Conservation (phyloP, 148 eudicot genomes). For the Dianthus caryophyllus region DNA sequence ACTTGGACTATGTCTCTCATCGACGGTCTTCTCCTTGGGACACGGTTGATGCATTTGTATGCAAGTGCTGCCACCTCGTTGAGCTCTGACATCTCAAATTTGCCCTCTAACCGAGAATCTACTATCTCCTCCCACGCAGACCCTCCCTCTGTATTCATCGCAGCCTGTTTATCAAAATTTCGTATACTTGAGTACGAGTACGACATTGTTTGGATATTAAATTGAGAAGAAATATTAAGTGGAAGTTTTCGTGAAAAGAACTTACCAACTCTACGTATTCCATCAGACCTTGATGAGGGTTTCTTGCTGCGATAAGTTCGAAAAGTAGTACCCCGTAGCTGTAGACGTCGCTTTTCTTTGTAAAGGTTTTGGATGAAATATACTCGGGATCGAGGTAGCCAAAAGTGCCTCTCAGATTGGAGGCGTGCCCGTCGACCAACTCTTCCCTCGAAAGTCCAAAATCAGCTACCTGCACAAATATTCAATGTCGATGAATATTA, state of each 20-base stretch:
- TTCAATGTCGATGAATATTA: neutral
- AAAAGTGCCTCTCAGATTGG: constrained; percentile 78
- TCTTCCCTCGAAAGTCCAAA: constrained; percentile 97
- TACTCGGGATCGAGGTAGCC: constrained; percentile 97
- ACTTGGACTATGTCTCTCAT: constrained; percentile 90
- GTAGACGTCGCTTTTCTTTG: constrained; percentile 93
- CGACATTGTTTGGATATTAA: too few relatives aligned
- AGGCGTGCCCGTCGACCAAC: constrained; percentile 49
- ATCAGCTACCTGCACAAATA: constrained; percentile 65
- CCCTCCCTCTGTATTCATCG: constrained; percentile 78
- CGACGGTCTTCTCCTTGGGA: constrained; percentile 64
- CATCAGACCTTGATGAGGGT: constrained; percentile 90
- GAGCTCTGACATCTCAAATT: constrained; percentile 62
- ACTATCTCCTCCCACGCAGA: constrained; percentile 86
- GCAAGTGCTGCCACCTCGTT: constrained; percentile 77
- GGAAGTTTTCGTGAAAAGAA: neutral
- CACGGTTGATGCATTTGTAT: constrained; percentile 63
- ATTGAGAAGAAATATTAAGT: neutral
- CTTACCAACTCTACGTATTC: constrained; percentile 88
- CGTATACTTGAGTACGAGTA: too few relatives aligned
- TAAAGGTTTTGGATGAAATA: constrained; percentile 75
- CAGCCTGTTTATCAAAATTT: constrained; percentile 62
- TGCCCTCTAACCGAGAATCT: constrained; percentile 73
- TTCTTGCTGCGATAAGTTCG: constrained; percentile 84
- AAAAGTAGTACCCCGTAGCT: constrained; percentile 89